phyloP scores from a whole-genome alignment of 1,139 yeast genomes.

The Magnusiomyces paraingens region DNA sequence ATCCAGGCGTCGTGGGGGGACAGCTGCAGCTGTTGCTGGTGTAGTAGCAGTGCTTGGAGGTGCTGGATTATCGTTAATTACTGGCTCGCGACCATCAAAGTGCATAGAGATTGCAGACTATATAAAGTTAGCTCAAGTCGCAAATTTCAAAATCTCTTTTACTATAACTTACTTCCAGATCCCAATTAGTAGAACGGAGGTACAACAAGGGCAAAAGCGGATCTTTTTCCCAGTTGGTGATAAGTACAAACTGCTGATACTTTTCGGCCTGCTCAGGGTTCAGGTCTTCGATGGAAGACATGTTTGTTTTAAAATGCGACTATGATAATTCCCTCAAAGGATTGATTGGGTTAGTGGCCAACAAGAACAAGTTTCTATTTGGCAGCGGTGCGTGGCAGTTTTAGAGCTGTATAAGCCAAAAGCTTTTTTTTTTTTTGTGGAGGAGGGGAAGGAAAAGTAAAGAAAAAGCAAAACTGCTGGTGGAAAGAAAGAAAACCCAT shows the following conservation, averaged over 20 bases:
- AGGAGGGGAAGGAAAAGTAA: too few species aligned
- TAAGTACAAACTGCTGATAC: constrained; percentile 26
- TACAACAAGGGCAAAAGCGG: constrained; percentile 24
- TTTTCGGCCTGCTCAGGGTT: constrained; percentile 20
- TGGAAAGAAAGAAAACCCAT: too few species aligned
- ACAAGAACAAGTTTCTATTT: too few species aligned
- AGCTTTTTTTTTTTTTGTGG: too few species aligned
- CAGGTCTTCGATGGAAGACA: constrained; percentile 16
- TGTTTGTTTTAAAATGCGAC: background rate
- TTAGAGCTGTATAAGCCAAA: too few species aligned
- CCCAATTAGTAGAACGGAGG: constrained; percentile 27
- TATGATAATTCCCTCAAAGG: background rate
- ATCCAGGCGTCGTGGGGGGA: background rate
- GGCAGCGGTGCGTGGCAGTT: too few species aligned
- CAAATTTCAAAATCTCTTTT: background rate
- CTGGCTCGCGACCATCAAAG: constrained; percentile 23
- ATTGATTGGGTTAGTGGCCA: too few species aligned
- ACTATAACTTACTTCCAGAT: constrained; percentile 22
- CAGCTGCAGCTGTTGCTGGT: constrained; percentile 1
- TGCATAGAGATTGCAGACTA: constrained; percentile 28
- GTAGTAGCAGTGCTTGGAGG: constrained; percentile 5
- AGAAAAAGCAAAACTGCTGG: too few species aligned
- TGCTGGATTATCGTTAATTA: constrained; percentile 1
- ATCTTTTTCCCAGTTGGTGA: constrained; percentile 27
- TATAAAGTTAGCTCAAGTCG: background rate